Base-by-base conservation (phyloP, 345 rosid genomes). In the Clarkia xantiana region DNA sequence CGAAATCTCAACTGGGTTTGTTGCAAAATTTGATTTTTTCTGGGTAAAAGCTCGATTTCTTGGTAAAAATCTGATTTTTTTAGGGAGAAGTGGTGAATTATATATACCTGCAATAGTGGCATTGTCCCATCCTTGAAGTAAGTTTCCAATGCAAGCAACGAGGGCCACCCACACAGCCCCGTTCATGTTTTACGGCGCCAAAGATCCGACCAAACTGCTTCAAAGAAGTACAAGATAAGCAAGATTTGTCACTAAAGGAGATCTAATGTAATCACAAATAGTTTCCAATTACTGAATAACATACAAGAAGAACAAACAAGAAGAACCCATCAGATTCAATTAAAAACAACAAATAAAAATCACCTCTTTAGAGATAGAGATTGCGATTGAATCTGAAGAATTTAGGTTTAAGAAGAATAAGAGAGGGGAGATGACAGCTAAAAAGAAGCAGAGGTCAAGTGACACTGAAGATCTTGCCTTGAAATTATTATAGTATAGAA, bases 91-190 rank as follows among this genome's bases (percentile, higher is more conserved):
- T 3, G 36, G 5, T 29, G 7, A 29, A 29, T 29, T 29, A 29
- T 38, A 73, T 29, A 29, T 38, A 73, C 78, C 78, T 60, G 72
- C 71, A 39, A 66, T 63, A 44, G 74, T 69, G 0, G 74, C 61
- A 58, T 73, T 73, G 59, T 66, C 78, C 78, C 78, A 69, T 57
- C 74, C 78, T 54, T 73, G 78, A 23, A 73, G 42, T 53, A 73
- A 12, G 55, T 73, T 69, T 17, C 74, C 78, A 10, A 69, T 54
- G 0, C 74, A 48, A 25, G 74, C 78, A 16, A 60, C 72, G 39
- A 66, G 48, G 1, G 74, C 74, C 6, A 69, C 65, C 0, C 66
- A 55, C 60, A 66, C 70, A 45, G 72, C 72, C 49, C 71, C 72
- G 14, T 63, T 66, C 72, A 69, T 73, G 22, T 55, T 56, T 18